A percentile compares a stretch with the other conserved stretches of the same genome.
Evolutionary conservation across 1,284 basidiomycete species (phyloP).

Genomic region (Inonotus obliquus): DNA sequence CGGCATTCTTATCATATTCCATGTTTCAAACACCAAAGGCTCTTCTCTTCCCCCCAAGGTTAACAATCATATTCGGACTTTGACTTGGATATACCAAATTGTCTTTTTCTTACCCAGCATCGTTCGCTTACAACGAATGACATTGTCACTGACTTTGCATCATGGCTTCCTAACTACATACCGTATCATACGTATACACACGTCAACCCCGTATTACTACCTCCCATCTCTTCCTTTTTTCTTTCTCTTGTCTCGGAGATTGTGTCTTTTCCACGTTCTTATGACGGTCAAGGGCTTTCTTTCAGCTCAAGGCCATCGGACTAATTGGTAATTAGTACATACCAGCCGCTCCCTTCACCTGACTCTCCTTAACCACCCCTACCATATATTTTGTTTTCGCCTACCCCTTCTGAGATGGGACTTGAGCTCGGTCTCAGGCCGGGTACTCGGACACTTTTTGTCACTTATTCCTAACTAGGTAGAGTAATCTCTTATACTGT

Average conservation of each 20-base stretch:
- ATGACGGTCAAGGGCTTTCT: not conserved
- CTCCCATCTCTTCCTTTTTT: not conserved
- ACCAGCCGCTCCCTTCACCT: not conserved
- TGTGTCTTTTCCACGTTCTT: not conserved
- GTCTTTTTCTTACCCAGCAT: not conserved
- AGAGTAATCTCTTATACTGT: no score
- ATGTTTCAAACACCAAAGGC: not conserved
- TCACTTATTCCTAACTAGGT: no score
- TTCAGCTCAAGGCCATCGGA: not conserved
- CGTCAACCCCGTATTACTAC: no score
- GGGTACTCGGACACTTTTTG: not conserved
- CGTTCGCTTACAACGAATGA: not conserved
- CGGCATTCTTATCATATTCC: not conserved
- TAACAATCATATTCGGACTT: not conserved
- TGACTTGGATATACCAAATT: not conserved
- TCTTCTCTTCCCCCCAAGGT: not conserved
- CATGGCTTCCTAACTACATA: not conserved
- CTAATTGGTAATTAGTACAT: not conserved
- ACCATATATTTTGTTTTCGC: no score
- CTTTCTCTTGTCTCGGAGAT: not conserved
- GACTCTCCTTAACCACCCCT: not conserved
- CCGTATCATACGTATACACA: not conserved
- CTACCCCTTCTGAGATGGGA: not conserved
- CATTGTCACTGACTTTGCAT: not conserved
- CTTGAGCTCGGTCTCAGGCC: not conserved